Evolutionary conservation across 2,329 filamentous ascomycete genomes (phyloP).

Genomic region (Talaromyces verruculosus): DNA sequence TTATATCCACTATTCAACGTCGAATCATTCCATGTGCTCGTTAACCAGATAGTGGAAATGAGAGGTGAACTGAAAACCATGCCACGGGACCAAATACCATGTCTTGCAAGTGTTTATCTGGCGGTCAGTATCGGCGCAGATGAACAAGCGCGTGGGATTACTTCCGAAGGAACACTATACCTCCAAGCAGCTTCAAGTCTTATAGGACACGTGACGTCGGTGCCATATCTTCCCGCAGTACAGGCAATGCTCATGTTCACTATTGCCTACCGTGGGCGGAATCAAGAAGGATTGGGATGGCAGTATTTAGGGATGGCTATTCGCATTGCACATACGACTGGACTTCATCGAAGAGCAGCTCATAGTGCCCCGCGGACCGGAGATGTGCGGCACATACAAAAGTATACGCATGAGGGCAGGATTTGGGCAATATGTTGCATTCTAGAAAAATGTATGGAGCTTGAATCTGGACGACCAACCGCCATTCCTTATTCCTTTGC

Average conservation of each 20-base stretch:
- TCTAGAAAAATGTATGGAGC: conserved; percentile 17
- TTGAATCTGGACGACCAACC: conserved; percentile 18
- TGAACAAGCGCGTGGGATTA: conserved; percentile 4
- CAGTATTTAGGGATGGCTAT: conserved; percentile 13
- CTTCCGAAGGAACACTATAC: conserved; percentile 13
- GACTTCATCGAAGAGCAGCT: conserved; percentile 14
- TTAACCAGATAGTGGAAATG: conserved; percentile 4
- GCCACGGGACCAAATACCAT: conserved; percentile 16
- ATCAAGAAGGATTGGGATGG: conserved; percentile 18
- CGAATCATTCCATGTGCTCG: not conserved
- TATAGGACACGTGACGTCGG: conserved; percentile 15
- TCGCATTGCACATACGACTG: conserved; percentile 16
- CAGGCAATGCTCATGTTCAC: conserved; percentile 19
- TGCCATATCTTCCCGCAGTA: conserved; percentile 17
- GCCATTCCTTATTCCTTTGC: conserved; percentile 11
- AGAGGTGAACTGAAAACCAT: not conserved
- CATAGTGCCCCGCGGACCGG: not conserved
- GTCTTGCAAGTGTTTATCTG: conserved; percentile 17
- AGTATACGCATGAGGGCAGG: conserved; percentile 10
- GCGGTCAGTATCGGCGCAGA: conserved; percentile 13
- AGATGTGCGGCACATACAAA: conserved; percentile 4
- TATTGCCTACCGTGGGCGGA: conserved; percentile 15
- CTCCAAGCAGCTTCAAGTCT: conserved; percentile 15
- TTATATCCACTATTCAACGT: conserved; percentile 16
- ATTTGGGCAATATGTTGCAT: conserved; percentile 19